These are phyloP conservation scores for Bipolaris oryzae DNA, from an alignment of 2,329 filamentous ascomycete species.

Conservation along the genomic window DNA sequence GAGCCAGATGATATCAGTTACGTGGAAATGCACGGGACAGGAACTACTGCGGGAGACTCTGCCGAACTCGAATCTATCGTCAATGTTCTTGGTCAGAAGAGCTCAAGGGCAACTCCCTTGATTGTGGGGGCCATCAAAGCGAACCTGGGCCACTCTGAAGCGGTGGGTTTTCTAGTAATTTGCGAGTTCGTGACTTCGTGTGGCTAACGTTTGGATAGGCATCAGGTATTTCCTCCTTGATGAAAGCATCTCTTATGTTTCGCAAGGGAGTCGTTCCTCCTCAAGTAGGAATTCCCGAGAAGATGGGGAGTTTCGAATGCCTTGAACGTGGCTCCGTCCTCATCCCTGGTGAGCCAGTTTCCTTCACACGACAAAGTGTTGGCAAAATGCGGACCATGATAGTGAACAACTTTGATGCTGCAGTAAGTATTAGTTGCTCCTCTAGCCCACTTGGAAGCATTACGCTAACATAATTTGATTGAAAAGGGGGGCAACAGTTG, in stretches of 20 bases:
- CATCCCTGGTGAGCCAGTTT: neutral
- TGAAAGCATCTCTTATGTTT: neutral
- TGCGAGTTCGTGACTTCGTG: too few species aligned
- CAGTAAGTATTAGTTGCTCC: neutral
- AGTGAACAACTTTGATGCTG: conserved; percentile 1
- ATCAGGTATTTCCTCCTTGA: neutral
- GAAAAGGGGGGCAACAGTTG: too few species aligned
- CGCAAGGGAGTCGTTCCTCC: neutral
- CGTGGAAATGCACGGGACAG: neutral
- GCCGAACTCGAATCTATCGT: neutral
- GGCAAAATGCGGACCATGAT: neutral
- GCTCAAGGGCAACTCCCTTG: neutral
- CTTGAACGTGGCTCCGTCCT: neutral
- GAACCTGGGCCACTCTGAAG: conserved; percentile 37
- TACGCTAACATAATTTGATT: too few species aligned
- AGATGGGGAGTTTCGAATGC: too few species aligned
- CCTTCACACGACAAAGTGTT: too few species aligned
- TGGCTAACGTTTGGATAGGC: neutral
- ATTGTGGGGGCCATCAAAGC: neutral
- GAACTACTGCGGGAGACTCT: neutral
- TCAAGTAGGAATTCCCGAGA: neutral
- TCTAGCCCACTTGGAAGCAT: too few species aligned
- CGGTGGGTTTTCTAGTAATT: neutral
- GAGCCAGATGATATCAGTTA: neutral
- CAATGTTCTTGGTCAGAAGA: neutral